These are phyloP conservation scores for Wolfiporia cocos DNA, from an alignment of 1,284 basidiomycete genomes.

Conservation along the genomic window DNA sequence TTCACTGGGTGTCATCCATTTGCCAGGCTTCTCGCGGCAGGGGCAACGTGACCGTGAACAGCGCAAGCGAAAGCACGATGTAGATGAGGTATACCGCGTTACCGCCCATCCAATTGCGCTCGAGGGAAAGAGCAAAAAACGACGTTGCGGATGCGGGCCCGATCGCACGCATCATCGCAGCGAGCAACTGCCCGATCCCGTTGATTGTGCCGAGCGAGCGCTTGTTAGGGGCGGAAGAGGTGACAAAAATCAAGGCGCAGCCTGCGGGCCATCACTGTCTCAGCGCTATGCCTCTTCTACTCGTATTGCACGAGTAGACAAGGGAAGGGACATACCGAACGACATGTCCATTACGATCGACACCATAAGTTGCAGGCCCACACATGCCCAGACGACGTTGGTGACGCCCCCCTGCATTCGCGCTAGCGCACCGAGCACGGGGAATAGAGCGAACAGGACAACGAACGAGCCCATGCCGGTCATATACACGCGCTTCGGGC, in stretches of 20 bases:
- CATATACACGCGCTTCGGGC: conserved; percentile 50
- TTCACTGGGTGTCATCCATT: neutral
- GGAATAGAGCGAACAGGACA: conserved; percentile 48
- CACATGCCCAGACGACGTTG: conserved; percentile 24
- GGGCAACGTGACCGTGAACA: neutral
- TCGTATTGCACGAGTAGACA: conserved; percentile 6
- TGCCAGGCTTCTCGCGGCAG: neutral
- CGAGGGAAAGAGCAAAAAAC: conserved; percentile 57
- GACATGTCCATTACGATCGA: conserved; percentile 26
- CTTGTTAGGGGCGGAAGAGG: conserved; percentile 50
- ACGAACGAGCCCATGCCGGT: conserved; percentile 41
- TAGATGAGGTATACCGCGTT: conserved; percentile 16
- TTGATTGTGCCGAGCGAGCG: conserved; percentile 71
- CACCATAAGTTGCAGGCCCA: conserved; percentile 24
- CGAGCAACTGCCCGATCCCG: conserved; percentile 35
- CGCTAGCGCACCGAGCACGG: conserved; percentile 42
- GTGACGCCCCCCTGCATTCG: conserved; percentile 9
- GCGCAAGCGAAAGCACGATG: neutral
- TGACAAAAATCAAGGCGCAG: conserved; percentile 38
- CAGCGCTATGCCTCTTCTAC: conserved; percentile 8
- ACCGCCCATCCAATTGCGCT: conserved; percentile 24
- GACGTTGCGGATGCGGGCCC: conserved; percentile 63
- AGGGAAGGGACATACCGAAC: conserved; percentile 24
- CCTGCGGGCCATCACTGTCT: conserved; percentile 9
- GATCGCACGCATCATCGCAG: conserved; percentile 49